These are phyloP conservation scores for Neotropicomus parvogracilis DNA, from an alignment of 1,284 basidiomycete genomes.

Conservation along the genomic window DNA sequence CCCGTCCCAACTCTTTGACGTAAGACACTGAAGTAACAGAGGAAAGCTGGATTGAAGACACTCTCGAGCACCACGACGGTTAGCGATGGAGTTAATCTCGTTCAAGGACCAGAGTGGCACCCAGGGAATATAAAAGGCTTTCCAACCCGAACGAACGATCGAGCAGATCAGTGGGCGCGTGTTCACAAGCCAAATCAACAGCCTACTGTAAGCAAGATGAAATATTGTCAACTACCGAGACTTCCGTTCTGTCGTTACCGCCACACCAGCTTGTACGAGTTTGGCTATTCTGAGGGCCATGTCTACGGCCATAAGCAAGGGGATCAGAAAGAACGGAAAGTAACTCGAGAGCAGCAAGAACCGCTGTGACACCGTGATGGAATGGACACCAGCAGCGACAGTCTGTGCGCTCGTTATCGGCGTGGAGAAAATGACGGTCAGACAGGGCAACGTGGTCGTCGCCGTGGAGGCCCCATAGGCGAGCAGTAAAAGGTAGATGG, in stretches of 20 bases:
- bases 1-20: no score
- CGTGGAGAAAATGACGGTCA: slow-evolving; percentile 54
- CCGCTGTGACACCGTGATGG: slow-evolving; percentile 44
- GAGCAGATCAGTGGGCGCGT: no score
- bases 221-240: slow-evolving; percentile 7
- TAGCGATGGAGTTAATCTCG: no score
- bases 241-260: slow-evolving; percentile 16
- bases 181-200: no score
- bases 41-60: no score
- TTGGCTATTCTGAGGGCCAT: slow-evolving; percentile 48
- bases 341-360: slow-evolving; percentile 66
- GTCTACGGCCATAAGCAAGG: slow-evolving; percentile 69
- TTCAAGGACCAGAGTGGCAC: no score
- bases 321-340: slow-evolving; percentile 72
- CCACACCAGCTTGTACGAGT: slow-evolving; percentile 9
- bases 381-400: slow-evolving; percentile 32
- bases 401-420: slow-evolving; percentile 37
- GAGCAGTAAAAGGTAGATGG: slow-evolving; percentile 56
- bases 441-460: slow-evolving; percentile 73
- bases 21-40: no score
- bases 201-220: no score
- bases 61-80: no score
- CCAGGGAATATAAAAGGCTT: no score
- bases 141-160: no score
- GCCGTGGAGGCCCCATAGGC: slow-evolving; percentile 75